These are phyloP conservation scores for Hibiscus syriacus DNA, from an alignment of 345 rosid species.

Conservation along the genomic window DNA sequence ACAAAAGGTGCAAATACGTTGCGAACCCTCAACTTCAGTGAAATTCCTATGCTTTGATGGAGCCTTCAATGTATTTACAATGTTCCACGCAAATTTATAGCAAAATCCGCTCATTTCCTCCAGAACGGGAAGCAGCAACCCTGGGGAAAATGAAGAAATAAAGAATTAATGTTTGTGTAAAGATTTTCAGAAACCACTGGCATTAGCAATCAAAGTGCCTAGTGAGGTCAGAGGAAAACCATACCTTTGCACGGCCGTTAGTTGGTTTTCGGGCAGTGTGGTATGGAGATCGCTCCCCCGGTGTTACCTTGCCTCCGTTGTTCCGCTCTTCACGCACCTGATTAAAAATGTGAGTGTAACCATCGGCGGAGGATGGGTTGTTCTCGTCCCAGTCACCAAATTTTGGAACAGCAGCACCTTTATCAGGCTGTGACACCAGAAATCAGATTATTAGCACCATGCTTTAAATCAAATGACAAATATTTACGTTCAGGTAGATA, in stretches of 20 bases:
- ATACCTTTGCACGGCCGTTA: slow-evolving; percentile 39
- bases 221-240: slow-evolving; percentile 5
- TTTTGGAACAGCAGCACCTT: slow-evolving; percentile 75
- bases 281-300: slow-evolving; percentile 32
- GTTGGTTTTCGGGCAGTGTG: slow-evolving; percentile 9
- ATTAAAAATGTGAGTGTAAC: slow-evolving; percentile 82
- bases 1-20: neutral
- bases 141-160: slow-evolving; percentile 23
- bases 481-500: neutral
- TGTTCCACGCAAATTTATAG: slow-evolving; percentile 1
- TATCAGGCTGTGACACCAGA: slow-evolving; percentile 42
- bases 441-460: slow-evolving; percentile 8
- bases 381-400: slow-evolving; percentile 92
- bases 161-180: neutral
- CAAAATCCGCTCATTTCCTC: slow-evolving; percentile 33
- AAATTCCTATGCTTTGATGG: slow-evolving; percentile 15
- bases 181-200: neutral
- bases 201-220: neutral
- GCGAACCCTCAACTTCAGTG: neutral
- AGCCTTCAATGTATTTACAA: slow-evolving; percentile 29
- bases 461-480: neutral
- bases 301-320: slow-evolving; percentile 31
- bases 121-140: slow-evolving; percentile 60
- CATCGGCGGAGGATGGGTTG: slow-evolving; percentile 74
- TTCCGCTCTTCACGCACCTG: slow-evolving; percentile 73